Evolutionary conservation across 2,329 filamentous ascomycete species (phyloP).

Genomic region (Fusarium pseudonygamai): DNA sequence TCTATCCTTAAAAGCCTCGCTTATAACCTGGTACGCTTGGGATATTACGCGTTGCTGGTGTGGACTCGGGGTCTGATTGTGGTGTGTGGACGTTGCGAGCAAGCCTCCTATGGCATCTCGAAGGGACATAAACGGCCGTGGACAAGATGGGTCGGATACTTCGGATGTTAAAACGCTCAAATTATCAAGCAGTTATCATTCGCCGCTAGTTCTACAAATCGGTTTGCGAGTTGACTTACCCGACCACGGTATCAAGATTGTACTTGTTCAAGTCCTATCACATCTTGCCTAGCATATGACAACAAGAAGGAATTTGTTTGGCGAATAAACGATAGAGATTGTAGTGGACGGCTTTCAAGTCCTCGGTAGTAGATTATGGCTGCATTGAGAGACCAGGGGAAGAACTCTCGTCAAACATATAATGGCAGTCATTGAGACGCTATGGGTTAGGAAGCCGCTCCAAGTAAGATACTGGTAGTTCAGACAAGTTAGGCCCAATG

Average conservation of each 20-base stretch:
- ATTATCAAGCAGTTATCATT: background rate
- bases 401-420: no score
- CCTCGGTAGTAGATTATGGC: accelerated
- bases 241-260: no score
- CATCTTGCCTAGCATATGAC: background rate
- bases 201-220: background rate
- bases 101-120: background rate
- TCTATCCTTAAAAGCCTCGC: accelerated
- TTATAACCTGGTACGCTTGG: no score
- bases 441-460: no score
- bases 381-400: accelerated
- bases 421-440: background rate
- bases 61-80: background rate
- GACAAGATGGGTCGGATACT: background rate
- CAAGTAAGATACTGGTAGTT: background rate
- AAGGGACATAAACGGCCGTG: background rate
- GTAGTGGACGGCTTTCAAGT: accelerated
- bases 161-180: background rate
- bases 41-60: accelerated
- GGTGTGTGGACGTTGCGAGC: background rate
- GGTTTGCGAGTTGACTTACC: background rate
- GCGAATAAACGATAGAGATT: background rate
- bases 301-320: background rate
- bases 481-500: no score
- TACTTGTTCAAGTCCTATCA: background rate